Evolutionary conservation across 2,329 filamentous ascomycete species (phyloP).

Genomic region (Drechslerella stenobrocha): DNA sequence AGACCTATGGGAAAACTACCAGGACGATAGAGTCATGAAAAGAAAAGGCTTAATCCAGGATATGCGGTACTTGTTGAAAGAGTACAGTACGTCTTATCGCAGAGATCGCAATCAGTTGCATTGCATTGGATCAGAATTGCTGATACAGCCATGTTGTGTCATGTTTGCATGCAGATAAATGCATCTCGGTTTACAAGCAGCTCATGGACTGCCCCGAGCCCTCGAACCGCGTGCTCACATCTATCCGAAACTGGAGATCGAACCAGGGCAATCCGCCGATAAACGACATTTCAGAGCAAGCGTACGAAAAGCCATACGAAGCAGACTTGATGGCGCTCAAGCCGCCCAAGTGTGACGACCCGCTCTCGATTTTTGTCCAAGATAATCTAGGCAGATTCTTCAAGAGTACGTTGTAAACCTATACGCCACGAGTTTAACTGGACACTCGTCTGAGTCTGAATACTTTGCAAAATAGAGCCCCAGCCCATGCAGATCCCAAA

Average conservation of each 20-base stretch:
- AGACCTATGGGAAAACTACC: slow-evolving; percentile 9
- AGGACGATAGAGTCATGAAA: neutral
- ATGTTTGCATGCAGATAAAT: slow-evolving; percentile 9
- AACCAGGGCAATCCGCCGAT: slow-evolving; percentile 42
- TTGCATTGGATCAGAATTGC: too few relatives aligned
- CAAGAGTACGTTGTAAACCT: slow-evolving; percentile 15
- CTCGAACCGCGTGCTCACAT: slow-evolving; percentile 22
- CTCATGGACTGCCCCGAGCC: slow-evolving; percentile 32
- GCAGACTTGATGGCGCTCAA: slow-evolving; percentile 36
- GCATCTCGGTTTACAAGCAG: slow-evolving; percentile 27
- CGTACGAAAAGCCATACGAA: slow-evolving; percentile 31
- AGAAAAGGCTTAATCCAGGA: slow-evolving; percentile 13
- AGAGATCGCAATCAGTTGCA: too few relatives aligned
- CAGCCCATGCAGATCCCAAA: slow-evolving; percentile 34
- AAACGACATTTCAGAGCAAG: slow-evolving; percentile 35
- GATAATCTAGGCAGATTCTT: slow-evolving; percentile 42
- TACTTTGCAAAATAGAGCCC: slow-evolving; percentile 6
- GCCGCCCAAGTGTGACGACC: slow-evolving; percentile 38
- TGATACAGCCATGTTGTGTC: too few relatives aligned
- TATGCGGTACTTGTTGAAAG: slow-evolving; percentile 15
- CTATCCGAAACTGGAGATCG: slow-evolving; percentile 38
- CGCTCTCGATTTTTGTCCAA: slow-evolving; percentile 32
- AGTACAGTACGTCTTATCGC: slow-evolving; percentile 20
- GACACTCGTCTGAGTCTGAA: neutral
- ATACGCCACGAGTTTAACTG: neutral